Evolutionary conservation across 208 protist species (phyloP).

Genomic region (Acanthamoeba healyi): DNA sequence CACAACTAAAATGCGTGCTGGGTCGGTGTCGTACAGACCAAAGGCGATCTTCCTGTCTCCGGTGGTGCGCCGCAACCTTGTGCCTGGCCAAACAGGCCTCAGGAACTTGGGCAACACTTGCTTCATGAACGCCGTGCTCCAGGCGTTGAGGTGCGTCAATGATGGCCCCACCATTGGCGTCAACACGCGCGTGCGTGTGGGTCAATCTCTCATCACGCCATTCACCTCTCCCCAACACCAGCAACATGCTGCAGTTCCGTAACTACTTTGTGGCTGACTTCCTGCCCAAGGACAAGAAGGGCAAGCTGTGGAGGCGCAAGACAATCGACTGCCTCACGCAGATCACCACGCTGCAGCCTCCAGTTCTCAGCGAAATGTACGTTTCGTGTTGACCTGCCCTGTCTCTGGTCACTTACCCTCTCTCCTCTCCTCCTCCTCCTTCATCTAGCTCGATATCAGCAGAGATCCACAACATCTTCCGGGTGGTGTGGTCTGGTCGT

Average conservation of each 20-base stretch:
- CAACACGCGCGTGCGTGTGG: no score
- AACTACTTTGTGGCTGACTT: slow-evolving; percentile 61
- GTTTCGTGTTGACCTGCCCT: neutral
- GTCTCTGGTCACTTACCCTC: neutral
- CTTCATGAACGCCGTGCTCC: slow-evolving; percentile 97
- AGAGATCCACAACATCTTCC: slow-evolving; percentile 81
- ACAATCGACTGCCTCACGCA: slow-evolving; percentile 68
- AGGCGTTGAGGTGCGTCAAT: slow-evolving; percentile 94
- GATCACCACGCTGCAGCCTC: slow-evolving; percentile 27
- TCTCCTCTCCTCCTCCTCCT: neutral
- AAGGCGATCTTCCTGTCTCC: slow-evolving; percentile 41
- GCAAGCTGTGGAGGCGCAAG: slow-evolving; percentile 55
- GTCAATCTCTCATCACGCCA: neutral
- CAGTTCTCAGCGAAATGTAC: slow-evolving; percentile 33
- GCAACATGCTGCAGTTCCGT: slow-evolving; percentile 50
- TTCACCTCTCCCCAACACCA: neutral
- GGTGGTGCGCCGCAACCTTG: slow-evolving; percentile 18
- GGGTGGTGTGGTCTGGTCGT: slow-evolving; percentile 79
- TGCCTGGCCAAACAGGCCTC: slow-evolving; percentile 91
- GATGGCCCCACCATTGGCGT: slow-evolving; percentile 85
- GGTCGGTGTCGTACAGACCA: neutral
- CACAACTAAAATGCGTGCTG: no score
- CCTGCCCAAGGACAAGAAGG: slow-evolving; percentile 62
- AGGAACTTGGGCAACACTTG: slow-evolving; percentile 98
- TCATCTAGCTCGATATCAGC: slow-evolving; percentile 72